These are phyloP conservation scores for Botrytis squamosa DNA, from an alignment of 2,329 filamentous ascomycete species.

Conservation along the genomic window DNA sequence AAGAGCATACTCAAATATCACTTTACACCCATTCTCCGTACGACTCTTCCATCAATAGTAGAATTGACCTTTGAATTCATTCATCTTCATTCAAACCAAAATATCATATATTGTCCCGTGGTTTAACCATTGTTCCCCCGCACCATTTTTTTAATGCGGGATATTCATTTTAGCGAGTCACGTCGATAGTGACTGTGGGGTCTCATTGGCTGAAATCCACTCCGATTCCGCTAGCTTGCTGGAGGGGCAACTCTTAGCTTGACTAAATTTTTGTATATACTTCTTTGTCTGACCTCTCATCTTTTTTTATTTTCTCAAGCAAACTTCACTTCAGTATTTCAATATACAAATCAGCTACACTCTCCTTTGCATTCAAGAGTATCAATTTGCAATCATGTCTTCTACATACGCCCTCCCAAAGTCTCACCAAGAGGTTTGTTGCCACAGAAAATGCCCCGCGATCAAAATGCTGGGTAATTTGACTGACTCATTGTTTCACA, in stretches of 20 bases:
- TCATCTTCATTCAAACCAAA: not conserved
- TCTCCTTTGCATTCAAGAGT: not conserved
- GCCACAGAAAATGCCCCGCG: not conserved
- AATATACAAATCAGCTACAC: constrained; percentile 1
- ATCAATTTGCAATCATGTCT: constrained; percentile 30
- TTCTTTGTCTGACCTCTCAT: constrained; percentile 11
- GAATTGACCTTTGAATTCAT: not conserved
- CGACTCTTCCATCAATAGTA: not conserved
- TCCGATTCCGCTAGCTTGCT: not conserved
- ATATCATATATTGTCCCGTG: not conserved
- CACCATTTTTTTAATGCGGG: constrained; percentile 9
- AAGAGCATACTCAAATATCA: not conserved
- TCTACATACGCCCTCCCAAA: constrained; percentile 60
- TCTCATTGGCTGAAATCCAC: not conserved
- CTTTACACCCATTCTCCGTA: not conserved
- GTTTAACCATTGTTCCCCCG: constrained; percentile 9
- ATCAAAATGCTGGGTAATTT: not conserved
- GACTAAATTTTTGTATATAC: constrained; percentile 15
- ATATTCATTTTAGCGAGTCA: constrained; percentile 9
- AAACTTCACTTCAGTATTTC: not conserved
- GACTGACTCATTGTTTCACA: constrained; percentile 44
- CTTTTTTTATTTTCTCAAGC: not conserved
- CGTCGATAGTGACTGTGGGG: not conserved
- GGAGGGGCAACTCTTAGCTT: constrained; percentile 15
- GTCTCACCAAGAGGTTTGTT: constrained; percentile 63